Base-by-base conservation (phyloP, 768 basidiomycete genomes). In the Multifurca ochricompacta region DNA sequence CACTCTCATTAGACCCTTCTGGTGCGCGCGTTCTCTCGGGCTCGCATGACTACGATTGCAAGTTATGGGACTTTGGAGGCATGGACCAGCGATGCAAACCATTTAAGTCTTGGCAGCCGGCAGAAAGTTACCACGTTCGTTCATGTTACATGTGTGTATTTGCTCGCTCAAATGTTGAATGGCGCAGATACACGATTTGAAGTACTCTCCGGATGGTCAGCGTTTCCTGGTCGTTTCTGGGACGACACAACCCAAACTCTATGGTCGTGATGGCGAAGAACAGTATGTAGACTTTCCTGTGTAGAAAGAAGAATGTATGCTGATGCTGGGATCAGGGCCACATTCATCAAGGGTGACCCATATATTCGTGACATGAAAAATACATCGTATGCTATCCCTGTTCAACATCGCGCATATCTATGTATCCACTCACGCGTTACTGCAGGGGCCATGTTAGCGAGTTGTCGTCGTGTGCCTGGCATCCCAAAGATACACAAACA, bases 351-450 rank as follows among this genome's bases (percentile, higher is more conserved):
- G 72, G 96, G 96, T 31, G 96, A 99, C 71, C 91, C 89, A 56
- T 99, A 98, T 68, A 89, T 99, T 62, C 86, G 96, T 52, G 96
- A 99, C 71, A 94, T 99, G 90, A 91, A 91, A 70, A 86, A 98
- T 66, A 99, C 96, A n/a, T 78, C 86, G 95, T 95, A 63, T 61
- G 92, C 45, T 8, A 57, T 53, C 14, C 19, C 54, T 27, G 8
- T 57, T 61, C 43, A 48, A 31, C 32, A 19, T 28, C 40, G 23
- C 43, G 8, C 21, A 18, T 23, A 6, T 39, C 16, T 25, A n/a
- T 32, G n/a, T 28, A 36, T 32, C 36, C 16, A 25, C 43, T 45
- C 36, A 61, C 37, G 50, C 44, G 35, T 27, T 16, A 21, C 43
- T 39, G 19, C 48, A 97, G 94, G 27, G 96, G 96, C 2, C 96